Base-by-base conservation (phyloP, 2,329 filamentous ascomycete genomes). In the Alternaria incomplexa region DNA sequence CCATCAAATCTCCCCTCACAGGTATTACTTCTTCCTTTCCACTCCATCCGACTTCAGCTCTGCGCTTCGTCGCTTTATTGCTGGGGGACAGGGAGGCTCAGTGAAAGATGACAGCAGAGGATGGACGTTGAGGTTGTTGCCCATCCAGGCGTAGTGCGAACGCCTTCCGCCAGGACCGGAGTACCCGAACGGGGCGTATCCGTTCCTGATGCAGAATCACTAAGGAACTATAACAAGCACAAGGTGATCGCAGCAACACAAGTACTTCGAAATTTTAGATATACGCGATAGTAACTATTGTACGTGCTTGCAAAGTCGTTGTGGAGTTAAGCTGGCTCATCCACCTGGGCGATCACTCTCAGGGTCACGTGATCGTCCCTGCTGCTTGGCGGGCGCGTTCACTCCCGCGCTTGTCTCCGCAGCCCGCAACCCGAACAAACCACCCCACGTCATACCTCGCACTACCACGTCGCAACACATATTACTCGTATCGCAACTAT, bases 401-500 rank as follows among this genome's bases (percentile, higher is more conserved):
- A 62, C 61, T 64, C 58, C 62, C 64, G 69, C 61, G 44, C 36
- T 45, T 59, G 56, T 61, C 68, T 69, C 68, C 66, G 60, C 68
- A 67, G 53, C 53, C 26, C 44, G 50, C 50, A 56, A 43, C 28
- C 36, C 54, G 28, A 53, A 30, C 36, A 28, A 54, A 25, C 32
- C 48, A 61, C 56, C 63, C 40, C 63, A 61, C 63, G 43, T 66
- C 50, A 64, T 46, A 59, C 46, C 47, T 40, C 44, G 30, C 28
- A 52, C 28, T 50, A 47, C 30, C 55, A 45, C 36, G 53, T 56
- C 56, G 62, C 58, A 54, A 28, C 52, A 43, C 46, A 25, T 47
- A 50, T 20, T 8, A 61, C 22, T 58, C 52, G 59, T 57, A 48
- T 67, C 56, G 51, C 59, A 68, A 69, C n/a, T 58, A 79, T 79